phyloP scores from a whole-genome alignment of 352 stramenopile species.

The Phytopythium aichiense region DNA sequence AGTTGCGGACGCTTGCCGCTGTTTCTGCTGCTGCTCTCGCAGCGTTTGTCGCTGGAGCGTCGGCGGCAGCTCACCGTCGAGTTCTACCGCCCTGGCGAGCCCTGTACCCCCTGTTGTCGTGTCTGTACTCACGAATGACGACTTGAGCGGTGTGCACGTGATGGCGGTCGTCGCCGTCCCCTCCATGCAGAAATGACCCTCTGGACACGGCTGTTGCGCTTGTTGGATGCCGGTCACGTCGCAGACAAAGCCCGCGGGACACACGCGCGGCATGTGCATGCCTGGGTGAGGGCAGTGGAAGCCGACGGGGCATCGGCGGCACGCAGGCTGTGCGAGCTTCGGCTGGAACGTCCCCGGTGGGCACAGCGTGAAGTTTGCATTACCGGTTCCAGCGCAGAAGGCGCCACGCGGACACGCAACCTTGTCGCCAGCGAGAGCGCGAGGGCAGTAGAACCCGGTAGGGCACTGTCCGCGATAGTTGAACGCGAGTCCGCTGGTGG shows the following conservation, averaged over 20 bases:
- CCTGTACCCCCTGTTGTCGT: constrained; percentile 26
- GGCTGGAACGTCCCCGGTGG: constrained; percentile 93
- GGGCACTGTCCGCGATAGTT: constrained; percentile 81
- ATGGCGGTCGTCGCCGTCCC: constrained; percentile 93
- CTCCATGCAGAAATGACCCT: constrained; percentile 94
- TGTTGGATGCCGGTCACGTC: constrained; percentile 92
- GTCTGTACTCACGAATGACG: not conserved
- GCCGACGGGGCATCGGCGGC: constrained; percentile 92
- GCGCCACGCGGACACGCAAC: constrained; percentile 67
- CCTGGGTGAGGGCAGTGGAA: constrained; percentile 93
- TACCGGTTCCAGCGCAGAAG: constrained; percentile 74
- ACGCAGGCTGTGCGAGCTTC: constrained; percentile 61
- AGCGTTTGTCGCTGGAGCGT: constrained; percentile 42
- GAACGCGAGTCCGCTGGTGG: constrained; percentile 66
- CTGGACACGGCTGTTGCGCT: constrained; percentile 91
- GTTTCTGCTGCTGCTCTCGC: not conserved
- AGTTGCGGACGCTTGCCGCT: constrained; percentile 10
- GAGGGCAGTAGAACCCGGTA: constrained; percentile 85
- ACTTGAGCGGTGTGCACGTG: constrained; percentile 59
- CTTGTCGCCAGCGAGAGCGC: constrained; percentile 35
- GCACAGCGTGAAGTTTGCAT: constrained; percentile 94
- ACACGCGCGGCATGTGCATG: constrained; percentile 92
- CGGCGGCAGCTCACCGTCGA: constrained; percentile 26
- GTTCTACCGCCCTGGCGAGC: constrained; percentile 29
- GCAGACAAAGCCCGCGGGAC: constrained; percentile 93